Evolutionary conservation across 2,329 filamentous ascomycete genomes (phyloP).

Genomic region (Cladosporium sp.): DNA sequence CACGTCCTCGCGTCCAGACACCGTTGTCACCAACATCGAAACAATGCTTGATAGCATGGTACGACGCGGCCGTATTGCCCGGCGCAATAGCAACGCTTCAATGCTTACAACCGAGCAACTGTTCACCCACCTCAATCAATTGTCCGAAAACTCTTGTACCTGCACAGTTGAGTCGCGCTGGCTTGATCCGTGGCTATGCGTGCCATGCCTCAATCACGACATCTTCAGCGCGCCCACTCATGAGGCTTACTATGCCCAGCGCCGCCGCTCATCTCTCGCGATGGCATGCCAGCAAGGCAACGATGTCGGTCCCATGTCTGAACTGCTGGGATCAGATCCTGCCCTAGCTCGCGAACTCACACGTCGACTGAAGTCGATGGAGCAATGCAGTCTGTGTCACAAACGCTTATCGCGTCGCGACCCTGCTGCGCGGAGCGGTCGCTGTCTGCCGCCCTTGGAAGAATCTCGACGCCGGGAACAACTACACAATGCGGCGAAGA

Average conservation of each 20-base stretch:
- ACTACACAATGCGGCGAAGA: neutral
- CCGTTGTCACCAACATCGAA: conserved; percentile 11
- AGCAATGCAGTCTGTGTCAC: conserved; percentile 11
- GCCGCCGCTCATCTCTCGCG: neutral
- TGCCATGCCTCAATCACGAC: conserved; percentile 11
- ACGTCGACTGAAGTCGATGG: conserved; percentile 6
- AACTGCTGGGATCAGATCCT: neutral
- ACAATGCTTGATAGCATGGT: conserved; percentile 12
- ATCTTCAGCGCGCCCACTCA: conserved; percentile 13
- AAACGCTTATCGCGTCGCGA: conserved; percentile 2
- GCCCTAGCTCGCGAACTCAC: neutral
- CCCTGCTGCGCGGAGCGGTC: conserved; percentile 4
- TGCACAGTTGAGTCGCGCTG: conserved; percentile 13
- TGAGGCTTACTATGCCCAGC: conserved; percentile 9
- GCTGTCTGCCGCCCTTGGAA: conserved; percentile 7
- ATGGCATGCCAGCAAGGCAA: conserved; percentile 9
- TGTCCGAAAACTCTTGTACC: conserved; percentile 2
- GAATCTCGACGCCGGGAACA: conserved; percentile 2
- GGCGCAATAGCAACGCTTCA: neutral
- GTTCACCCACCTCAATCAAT: conserved; percentile 9
- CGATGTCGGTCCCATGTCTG: conserved; percentile 7
- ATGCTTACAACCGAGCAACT: conserved; percentile 9
- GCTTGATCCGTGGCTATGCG: conserved; percentile 13
- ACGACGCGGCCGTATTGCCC: conserved; percentile 8
- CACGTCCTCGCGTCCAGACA: conserved; percentile 2